Percentiles rank a stretch among this genome's conserved stretches.
phyloP scores from a whole-genome alignment of 2,329 filamentous ascomycete genomes.

The Alternaria sp. region DNA sequence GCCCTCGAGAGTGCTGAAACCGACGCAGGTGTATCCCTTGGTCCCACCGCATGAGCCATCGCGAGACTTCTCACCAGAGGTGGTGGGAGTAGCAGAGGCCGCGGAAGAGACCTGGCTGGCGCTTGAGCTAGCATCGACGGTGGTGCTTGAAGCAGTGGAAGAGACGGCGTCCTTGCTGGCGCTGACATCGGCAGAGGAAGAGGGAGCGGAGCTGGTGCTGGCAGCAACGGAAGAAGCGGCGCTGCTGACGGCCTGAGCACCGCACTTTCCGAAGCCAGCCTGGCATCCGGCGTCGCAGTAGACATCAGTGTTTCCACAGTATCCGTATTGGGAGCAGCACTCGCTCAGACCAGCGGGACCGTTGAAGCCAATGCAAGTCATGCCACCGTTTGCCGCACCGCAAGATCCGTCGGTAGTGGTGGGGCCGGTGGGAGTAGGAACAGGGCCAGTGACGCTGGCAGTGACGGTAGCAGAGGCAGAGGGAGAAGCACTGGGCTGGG shows the following conservation, averaged over 20 bases:
- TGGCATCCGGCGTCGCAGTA: slow-evolving; percentile 37
- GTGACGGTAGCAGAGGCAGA: not conserved
- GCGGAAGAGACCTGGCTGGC: slow-evolving; percentile 8
- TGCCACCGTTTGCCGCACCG: slow-evolving; percentile 22
- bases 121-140: not conserved
- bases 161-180: not conserved
- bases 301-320: slow-evolving; percentile 40
- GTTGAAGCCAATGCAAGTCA: slow-evolving; percentile 31
- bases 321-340: slow-evolving; percentile 54
- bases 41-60: slow-evolving; percentile 32
- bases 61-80: slow-evolving; percentile 15
- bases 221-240: not conserved
- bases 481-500: slow-evolving; percentile 4
- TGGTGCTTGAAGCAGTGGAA: slow-evolving; percentile 10
- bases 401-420: slow-evolving; percentile 31
- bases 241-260: not conserved
- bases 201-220: not conserved
- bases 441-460: slow-evolving; percentile 47
- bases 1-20: slow-evolving; percentile 21
- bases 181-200: not conserved
- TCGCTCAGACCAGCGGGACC: slow-evolving; percentile 40
- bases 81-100: slow-evolving; percentile 15
- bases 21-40: slow-evolving; percentile 31
- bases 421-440: slow-evolving; percentile 11
- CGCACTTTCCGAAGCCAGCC: slow-evolving; percentile 20